Conservation (phyloP, 345 rosid species). For the Arabis alpina region DNA sequence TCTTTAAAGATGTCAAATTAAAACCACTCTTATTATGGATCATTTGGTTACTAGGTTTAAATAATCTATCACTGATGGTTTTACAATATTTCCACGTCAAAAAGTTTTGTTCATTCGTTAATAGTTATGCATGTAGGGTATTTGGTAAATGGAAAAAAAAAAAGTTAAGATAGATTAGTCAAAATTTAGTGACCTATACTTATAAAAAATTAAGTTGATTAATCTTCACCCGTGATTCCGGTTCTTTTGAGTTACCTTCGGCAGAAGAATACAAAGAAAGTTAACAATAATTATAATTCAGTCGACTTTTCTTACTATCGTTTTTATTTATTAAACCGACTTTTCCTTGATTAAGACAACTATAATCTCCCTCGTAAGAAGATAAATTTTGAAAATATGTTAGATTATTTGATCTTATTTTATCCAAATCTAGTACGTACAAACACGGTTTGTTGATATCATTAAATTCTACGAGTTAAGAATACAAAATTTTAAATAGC, state of each 20-base stretch:
- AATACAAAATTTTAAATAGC: background rate
- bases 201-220: constrained; percentile 4
- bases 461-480: constrained; percentile 7
- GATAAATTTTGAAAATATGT: background rate
- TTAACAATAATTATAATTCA: background rate
- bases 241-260: constrained; percentile 27
- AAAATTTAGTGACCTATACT: background rate
- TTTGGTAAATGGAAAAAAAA: background rate
- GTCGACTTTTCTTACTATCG: constrained; percentile 32
- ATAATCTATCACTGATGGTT: background rate
- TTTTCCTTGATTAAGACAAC: constrained; percentile 36
- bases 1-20: background rate
- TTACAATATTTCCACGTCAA: constrained; percentile 14
- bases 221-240: constrained; percentile 32
- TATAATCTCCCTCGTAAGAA: constrained; percentile 10
- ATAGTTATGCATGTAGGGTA: background rate
- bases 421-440: constrained; percentile 1
- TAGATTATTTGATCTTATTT: background rate
- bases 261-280: constrained; percentile 24
- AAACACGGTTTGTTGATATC: constrained; percentile 19
- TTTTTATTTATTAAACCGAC: background rate
- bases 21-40: background rate
- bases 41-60: background rate
- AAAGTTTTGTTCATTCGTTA: background rate
- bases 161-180: background rate